A percentile compares a stretch with the other conserved stretches of the same genome.
Conservation (phyloP, 2,329 filamentous ascomycete species). For the Nothophoma quercina region DNA sequence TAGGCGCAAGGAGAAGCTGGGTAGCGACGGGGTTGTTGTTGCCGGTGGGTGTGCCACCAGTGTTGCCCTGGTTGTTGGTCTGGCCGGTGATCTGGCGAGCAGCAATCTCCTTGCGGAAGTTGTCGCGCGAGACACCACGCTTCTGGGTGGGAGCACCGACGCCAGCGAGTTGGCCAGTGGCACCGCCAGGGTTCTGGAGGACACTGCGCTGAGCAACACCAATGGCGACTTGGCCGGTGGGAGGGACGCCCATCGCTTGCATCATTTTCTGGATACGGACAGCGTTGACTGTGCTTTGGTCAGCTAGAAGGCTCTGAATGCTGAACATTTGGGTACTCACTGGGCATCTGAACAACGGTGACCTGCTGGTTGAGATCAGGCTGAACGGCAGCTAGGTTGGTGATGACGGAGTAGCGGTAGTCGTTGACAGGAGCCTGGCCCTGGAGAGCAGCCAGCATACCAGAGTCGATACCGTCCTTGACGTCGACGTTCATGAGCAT, state of each 20-base stretch:
- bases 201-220: constrained; percentile 48
- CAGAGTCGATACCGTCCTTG: constrained; percentile 42
- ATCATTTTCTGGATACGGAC: constrained; percentile 47
- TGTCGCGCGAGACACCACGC: constrained; percentile 29
- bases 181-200: constrained; percentile 47
- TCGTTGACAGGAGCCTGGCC: constrained; percentile 43
- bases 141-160: constrained; percentile 27
- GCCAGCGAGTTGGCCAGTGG: constrained; percentile 39
- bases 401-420: constrained; percentile 46
- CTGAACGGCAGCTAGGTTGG: constrained; percentile 45
- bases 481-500: constrained; percentile 48
- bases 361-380: constrained; percentile 46
- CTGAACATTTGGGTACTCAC: constrained; percentile 25
- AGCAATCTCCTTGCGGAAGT: constrained; percentile 33
- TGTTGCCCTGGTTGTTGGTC: constrained; percentile 18
- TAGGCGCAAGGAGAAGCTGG: constrained; percentile 45
- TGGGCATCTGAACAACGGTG: constrained; percentile 48
- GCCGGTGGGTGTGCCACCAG: constrained; percentile 35
- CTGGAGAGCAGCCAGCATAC: constrained; percentile 45
- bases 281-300: constrained; percentile 41
- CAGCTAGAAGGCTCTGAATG: constrained; percentile 5
- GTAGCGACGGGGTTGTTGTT: constrained; percentile 45
- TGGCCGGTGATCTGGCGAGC: constrained; percentile 26
- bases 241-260: constrained; percentile 41
- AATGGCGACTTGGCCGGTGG: constrained; percentile 43